These are phyloP conservation scores for Komagataella pastoris DNA, from an alignment of 805 yeast genomes.

Conservation along the genomic window DNA sequence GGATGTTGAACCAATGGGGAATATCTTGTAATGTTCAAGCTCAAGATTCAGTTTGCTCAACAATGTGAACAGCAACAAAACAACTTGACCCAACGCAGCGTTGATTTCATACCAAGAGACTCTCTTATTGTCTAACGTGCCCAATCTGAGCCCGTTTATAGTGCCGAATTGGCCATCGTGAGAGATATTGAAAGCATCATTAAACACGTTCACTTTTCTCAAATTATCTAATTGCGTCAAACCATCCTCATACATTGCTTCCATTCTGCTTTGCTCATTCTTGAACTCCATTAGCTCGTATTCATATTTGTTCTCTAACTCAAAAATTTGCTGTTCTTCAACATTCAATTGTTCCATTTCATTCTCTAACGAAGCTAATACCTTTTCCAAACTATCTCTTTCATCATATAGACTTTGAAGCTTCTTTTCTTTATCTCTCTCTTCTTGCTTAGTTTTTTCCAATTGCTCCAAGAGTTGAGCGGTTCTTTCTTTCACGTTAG, in stretches of 20 bases:
- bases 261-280: conserved; percentile 47
- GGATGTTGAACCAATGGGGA: conserved; percentile 80
- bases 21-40: conserved; percentile 45
- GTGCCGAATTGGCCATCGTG: conserved; percentile 79
- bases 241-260: conserved; percentile 48
- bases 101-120: conserved; percentile 88
- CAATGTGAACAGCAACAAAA: conserved; percentile 55
- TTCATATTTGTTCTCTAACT: conserved; percentile 40
- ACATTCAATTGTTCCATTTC: conserved; percentile 22
- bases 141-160: conserved; percentile 77
- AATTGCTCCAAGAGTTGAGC: conserved; percentile 31
- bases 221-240: conserved; percentile 56
- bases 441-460: conserved; percentile 27
- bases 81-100: conserved; percentile 81
- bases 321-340: conserved; percentile 33
- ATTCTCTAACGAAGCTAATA: conserved; percentile 29
- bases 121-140: conserved; percentile 40
- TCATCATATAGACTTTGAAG: conserved; percentile 29
- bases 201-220: conserved; percentile 69
- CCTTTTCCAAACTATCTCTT: conserved; percentile 29
- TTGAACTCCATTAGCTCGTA: conserved; percentile 35
- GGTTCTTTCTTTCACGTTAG: conserved; percentile 22
- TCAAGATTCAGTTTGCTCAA: conserved; percentile 40
- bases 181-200: conserved; percentile 72
- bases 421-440: conserved; percentile 18